Conservation (phyloP, 1,139 yeast species). For the Citeromyces siamensis region DNA sequence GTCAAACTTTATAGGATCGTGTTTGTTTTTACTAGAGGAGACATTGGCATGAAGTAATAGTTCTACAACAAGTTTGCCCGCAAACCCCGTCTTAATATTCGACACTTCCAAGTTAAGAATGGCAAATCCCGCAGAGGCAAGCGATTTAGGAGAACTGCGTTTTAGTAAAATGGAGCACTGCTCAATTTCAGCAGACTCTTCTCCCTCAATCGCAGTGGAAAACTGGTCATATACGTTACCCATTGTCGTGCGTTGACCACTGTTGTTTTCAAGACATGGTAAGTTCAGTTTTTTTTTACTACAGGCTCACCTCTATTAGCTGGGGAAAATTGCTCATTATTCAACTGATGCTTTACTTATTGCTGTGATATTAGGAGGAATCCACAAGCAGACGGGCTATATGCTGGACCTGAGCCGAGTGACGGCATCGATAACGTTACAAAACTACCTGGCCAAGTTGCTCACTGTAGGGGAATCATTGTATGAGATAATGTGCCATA, state of each 20-base stretch:
- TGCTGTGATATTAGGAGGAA: constrained; percentile 53
- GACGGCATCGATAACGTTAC: constrained; percentile 34
- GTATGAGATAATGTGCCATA: constrained; percentile 11
- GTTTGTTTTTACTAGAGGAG: constrained; percentile 8
- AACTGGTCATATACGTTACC: neutral
- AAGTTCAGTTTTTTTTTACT: too few species aligned
- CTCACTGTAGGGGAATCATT: constrained; percentile 17
- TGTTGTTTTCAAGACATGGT: neutral
- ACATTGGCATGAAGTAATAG: constrained; percentile 39
- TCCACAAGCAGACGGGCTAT: constrained; percentile 48
- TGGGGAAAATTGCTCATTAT: constrained; percentile 43
- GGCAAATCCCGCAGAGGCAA: constrained; percentile 66
- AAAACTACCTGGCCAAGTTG: constrained; percentile 40
- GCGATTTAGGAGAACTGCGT: constrained; percentile 31
- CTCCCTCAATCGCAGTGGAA: neutral
- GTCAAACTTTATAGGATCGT: constrained; percentile 27
- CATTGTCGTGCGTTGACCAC: neutral
- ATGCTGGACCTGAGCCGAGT: constrained; percentile 26
- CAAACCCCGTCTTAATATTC: constrained; percentile 63
- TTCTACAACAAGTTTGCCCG: constrained; percentile 65
- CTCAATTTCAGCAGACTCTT: neutral
- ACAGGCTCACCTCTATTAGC: constrained; percentile 18
- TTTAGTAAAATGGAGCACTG: neutral
- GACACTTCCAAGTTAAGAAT: constrained; percentile 49
- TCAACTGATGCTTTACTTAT: constrained; percentile 45